Conservation (phyloP, 495 filamentous ascomycete genomes). For the Baudoinia panamericana region DNA sequence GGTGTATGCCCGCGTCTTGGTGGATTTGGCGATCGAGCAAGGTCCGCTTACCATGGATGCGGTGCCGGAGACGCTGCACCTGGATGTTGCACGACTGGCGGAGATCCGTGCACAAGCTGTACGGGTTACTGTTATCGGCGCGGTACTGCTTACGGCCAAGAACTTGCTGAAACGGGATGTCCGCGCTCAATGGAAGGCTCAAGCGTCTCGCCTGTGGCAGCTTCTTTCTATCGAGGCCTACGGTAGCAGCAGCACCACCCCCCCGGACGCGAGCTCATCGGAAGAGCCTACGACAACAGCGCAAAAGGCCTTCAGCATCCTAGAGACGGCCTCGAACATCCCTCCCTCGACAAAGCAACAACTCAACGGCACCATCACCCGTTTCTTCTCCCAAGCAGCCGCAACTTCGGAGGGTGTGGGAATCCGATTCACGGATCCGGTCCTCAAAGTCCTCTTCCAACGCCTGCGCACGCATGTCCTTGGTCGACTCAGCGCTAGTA, state of each 20-base stretch:
- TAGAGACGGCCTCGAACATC: slow-evolving; percentile 72
- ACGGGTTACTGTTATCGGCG: slow-evolving; percentile 64
- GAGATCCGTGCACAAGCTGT: slow-evolving; percentile 55
- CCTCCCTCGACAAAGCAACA: slow-evolving; percentile 49
- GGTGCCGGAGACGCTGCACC: slow-evolving; percentile 72
- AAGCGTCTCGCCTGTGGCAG: slow-evolving; percentile 59
- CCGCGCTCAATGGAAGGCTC: slow-evolving; percentile 74
- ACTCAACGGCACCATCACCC: slow-evolving; percentile 41
- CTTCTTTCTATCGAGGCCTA: slow-evolving; percentile 25
- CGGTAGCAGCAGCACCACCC: background rate
- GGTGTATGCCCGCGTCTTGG: slow-evolving; percentile 66
- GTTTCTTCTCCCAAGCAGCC: slow-evolving; percentile 38
- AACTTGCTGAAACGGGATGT: slow-evolving; percentile 90
- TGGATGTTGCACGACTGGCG: slow-evolving; percentile 60
- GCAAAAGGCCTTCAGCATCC: slow-evolving; percentile 45
- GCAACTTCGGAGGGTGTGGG: too few species aligned
- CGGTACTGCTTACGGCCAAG: slow-evolving; percentile 81
- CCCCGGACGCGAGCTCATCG: slow-evolving; percentile 35
- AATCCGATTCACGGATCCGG: slow-evolving; percentile 53
- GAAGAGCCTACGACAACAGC: slow-evolving; percentile 33
- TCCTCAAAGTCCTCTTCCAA: slow-evolving; percentile 65
- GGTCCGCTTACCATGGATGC: slow-evolving; percentile 41
- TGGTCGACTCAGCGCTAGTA: slow-evolving; percentile 59
- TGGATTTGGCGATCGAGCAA: slow-evolving; percentile 50
- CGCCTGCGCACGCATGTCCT: slow-evolving; percentile 63